Base-by-base conservation (phyloP, 768 basidiomycete species). In the Tephrocybe rancida region DNA sequence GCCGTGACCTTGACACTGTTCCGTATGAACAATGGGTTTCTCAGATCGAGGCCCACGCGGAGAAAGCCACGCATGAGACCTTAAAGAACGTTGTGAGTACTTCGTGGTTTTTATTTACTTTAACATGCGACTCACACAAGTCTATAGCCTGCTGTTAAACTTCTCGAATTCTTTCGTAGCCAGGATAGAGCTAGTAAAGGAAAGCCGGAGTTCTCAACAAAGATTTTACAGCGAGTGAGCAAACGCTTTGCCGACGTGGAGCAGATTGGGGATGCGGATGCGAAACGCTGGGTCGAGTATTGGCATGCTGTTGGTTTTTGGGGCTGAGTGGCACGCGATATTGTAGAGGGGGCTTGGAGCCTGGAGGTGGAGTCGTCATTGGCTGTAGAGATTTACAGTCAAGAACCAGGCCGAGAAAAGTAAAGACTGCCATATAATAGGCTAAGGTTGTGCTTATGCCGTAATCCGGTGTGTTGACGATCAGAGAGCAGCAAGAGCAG, bases 21-120 rank as follows among this genome's bases (percentile, higher is more conserved):
- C 49, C 41, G 19, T 50, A 39, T 9, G 29, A 50, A 7, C 27
- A 32, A n/a, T 50, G 48, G 48, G 19, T 50, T 16, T 41, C 48
- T 19, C 18, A 16, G 16, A 8, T 50, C 9, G 48, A 49, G 41
- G 26, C 16, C 3, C 38, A 30, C 9, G 49, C 29, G 3, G 41
- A 50, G 26, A 50, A 18, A 32, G 30, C 41, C 11, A 43, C 49
- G 21, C 8, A 11, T n/a, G 27, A 43, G 3, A n/a, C 18, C 13
- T n/a, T 50, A 37, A 50, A 7, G 8, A 22, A 2, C 7, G 43
- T 43, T 3, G 41, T 50, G n/a, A 5, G 49, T 38, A 6, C 37
- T 42, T 50, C 8, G 43, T 22, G 0, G 0, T 10, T 19, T 42
- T n/a, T 11, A 5, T 4, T 13, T 13, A 32, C 30, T n/a, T n/a